Evolutionary conservation across 129 eudicot genomes (phyloP).

Genomic region (Flaveria bidentis): DNA sequence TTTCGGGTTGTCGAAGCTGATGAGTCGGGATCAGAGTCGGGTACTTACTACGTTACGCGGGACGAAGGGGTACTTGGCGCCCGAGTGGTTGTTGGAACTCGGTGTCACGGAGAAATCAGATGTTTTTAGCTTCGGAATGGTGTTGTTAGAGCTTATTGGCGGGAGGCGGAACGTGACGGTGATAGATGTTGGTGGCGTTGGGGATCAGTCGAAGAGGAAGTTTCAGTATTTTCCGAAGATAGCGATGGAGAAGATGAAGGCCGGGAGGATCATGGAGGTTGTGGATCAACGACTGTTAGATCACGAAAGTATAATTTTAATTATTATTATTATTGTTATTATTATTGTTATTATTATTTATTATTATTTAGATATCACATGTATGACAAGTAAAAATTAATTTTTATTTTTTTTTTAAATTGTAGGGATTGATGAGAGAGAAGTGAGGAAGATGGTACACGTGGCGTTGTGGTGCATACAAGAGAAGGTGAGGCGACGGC

Average conservation of each 20-base stretch:
- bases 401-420: no score
- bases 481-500: conserved; percentile 72
- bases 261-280: conserved; percentile 65
- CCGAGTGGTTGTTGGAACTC: conserved; percentile 83
- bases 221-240: conserved; percentile 72
- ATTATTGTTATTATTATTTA: no score
- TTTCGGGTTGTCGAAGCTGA: conserved; percentile 81
- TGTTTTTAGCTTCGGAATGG: conserved; percentile 85
- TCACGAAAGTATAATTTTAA: conserved; percentile 23
- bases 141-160: conserved; percentile 74
- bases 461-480: conserved; percentile 90
- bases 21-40: conserved; percentile 63
- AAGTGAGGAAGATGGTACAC: conserved; percentile 54
- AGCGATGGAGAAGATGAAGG: conserved; percentile 58
- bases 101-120: conserved; percentile 82
- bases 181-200: conserved; percentile 34
- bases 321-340: no score
- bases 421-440: conserved; percentile 45
- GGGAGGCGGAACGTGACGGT: conserved; percentile 65
- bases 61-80: conserved; percentile 84
- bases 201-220: conserved; percentile 37
- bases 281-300: conserved; percentile 65
- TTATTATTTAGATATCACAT: no score
- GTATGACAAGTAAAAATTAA: no score
- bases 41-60: conserved; percentile 70